Percentiles rank a stretch among this genome's conserved stretches.
Evolutionary conservation across 2,329 filamentous ascomycete genomes (phyloP).

Genomic region (Phialemonium atrogriseum): DNA sequence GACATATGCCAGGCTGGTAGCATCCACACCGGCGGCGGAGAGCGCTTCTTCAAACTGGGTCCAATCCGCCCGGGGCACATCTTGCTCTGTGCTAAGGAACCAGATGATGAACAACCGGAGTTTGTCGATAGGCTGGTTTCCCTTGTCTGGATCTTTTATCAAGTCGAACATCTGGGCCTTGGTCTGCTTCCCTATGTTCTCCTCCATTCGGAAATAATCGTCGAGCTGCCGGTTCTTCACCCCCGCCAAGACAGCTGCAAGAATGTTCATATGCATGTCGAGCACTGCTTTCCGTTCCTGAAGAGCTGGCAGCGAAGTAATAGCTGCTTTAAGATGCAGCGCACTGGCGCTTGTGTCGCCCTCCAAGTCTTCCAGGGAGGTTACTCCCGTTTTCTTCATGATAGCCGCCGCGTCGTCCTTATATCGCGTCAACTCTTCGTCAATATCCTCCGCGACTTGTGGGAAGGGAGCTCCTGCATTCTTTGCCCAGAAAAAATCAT

Average conservation of each 20-base stretch:
- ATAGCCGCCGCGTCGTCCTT: conserved; percentile 93
- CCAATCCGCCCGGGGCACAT: conserved; percentile 75
- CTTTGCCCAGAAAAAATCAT: conserved; percentile 94
- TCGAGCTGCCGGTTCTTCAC: conserved; percentile 95
- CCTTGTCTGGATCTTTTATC: conserved; percentile 73
- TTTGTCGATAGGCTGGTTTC: conserved; percentile 79
- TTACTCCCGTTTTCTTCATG: conserved; percentile 89
- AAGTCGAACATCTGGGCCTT: conserved; percentile 84
- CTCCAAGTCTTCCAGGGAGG: conserved; percentile 84
- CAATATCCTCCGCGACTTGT: conserved; percentile 88
- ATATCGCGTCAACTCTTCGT: conserved; percentile 86
- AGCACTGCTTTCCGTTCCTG: conserved; percentile 86
- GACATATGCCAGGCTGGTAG: conserved; percentile 73
- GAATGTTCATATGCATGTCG: conserved; percentile 99
- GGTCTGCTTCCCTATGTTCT: conserved; percentile 83
- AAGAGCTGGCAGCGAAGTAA: conserved; percentile 85
- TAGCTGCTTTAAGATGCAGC: conserved; percentile 90
- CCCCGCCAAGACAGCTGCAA: conserved; percentile 65
- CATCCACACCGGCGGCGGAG: conserved; percentile 65
- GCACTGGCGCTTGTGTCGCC: conserved; percentile 84
- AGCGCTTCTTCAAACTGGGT: conserved; percentile 80
- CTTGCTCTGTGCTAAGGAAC: conserved; percentile 89
- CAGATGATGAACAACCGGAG: conserved; percentile 93
- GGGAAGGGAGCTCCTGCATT: conserved; percentile 89
- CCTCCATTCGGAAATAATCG: conserved; percentile 92